These are phyloP conservation scores for Haplographium delicatum DNA, from an alignment of 495 filamentous ascomycete species.

Conservation along the genomic window DNA sequence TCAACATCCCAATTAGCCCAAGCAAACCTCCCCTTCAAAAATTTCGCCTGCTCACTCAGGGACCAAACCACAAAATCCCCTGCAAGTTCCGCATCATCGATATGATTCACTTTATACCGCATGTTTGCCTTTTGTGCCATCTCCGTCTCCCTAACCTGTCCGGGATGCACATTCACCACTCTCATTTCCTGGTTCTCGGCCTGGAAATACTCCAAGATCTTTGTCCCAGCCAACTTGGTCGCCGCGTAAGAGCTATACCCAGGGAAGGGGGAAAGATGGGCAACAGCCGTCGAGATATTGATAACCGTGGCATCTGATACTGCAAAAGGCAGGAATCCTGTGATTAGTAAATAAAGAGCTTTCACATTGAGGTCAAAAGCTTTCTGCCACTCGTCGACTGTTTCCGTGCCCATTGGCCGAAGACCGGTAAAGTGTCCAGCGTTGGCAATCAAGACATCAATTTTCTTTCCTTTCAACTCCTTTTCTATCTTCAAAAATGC, in stretches of 20 bases:
- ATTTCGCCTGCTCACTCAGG: slow-evolving; percentile 38
- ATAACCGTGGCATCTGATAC: slow-evolving; percentile 7
- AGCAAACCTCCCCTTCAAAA: slow-evolving; percentile 44
- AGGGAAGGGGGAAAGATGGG: slow-evolving; percentile 7
- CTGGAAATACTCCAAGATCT: slow-evolving; percentile 36
- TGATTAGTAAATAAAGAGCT: slow-evolving; percentile 26
- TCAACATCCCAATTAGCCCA: slow-evolving; percentile 49
- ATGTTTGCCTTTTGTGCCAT: neutral
- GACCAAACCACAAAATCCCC: slow-evolving; percentile 46
- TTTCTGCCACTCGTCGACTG: slow-evolving; percentile 24
- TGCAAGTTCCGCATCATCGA: slow-evolving; percentile 24
- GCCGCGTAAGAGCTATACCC: slow-evolving; percentile 30
- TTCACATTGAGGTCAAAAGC: slow-evolving; percentile 31
- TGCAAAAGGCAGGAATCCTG: slow-evolving; percentile 23
- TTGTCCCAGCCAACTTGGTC: slow-evolving; percentile 36
- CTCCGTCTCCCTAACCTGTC: neutral
- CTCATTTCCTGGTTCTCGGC: slow-evolving; percentile 31
- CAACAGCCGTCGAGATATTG: slow-evolving; percentile 11
- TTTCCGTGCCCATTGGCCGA: slow-evolving; percentile 19
- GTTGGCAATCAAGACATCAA: slow-evolving; percentile 33
- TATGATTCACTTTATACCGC: neutral
- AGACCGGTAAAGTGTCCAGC: slow-evolving; percentile 24
- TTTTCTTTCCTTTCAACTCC: neutral
- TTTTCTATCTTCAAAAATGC: neutral
- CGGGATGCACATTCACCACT: neutral